These are phyloP conservation scores for Plasmodium gonderi DNA, from an alignment of 169 alveolate genomes.

Conservation along the genomic window DNA sequence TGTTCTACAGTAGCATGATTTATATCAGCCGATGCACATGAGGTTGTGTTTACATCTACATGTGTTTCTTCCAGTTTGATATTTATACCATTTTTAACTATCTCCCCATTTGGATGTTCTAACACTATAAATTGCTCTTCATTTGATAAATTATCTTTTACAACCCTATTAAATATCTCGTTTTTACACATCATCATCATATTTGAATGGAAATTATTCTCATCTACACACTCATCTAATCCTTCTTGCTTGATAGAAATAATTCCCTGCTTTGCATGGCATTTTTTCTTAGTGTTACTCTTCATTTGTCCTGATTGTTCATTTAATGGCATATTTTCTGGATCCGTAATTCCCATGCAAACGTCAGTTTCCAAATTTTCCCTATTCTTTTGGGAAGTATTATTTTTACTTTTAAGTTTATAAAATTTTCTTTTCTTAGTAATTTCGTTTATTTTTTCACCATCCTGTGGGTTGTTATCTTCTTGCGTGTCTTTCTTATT, in stretches of 20 bases:
- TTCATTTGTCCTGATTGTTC: neutral
- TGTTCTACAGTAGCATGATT: neutral
- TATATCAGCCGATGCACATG: neutral
- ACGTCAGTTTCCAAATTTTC: neutral
- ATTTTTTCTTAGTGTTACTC: neutral
- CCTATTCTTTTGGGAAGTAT: neutral
- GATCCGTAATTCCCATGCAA: neutral
- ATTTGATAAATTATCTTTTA: neutral
- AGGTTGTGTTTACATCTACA: neutral
- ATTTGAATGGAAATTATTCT: neutral
- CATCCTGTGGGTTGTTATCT: conserved; percentile 19
- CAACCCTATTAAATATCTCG: neutral
- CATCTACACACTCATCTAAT: neutral
- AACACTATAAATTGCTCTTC: neutral
- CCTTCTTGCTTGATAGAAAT: neutral
- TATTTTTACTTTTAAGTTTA: conserved; percentile 23
- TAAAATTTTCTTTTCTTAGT: neutral
- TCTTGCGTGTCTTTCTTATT: conserved; percentile 18
- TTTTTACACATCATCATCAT: neutral
- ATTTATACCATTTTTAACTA: neutral
- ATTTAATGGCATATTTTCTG: conserved; percentile 13
- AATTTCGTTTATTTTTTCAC: neutral
- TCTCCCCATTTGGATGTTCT: neutral
- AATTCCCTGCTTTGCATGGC: neutral
- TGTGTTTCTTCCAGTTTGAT: neutral